Percentiles rank a stretch among this genome's conserved stretches.
These are phyloP conservation scores for Penicillium soppii DNA, from an alignment of 495 filamentous ascomycete species.

Conservation along the genomic window DNA sequence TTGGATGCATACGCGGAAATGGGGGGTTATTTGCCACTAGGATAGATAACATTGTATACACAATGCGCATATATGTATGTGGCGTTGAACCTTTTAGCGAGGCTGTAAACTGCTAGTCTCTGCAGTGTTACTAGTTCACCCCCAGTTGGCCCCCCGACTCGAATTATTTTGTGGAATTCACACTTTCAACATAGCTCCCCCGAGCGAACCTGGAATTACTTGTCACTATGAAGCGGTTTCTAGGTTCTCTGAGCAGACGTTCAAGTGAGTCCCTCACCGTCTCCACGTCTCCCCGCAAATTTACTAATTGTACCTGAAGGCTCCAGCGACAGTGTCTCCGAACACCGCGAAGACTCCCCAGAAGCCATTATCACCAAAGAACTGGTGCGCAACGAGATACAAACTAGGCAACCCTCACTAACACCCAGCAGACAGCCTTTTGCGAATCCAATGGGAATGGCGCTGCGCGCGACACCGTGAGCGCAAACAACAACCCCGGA, in stretches of 20 bases:
- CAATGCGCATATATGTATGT: too few species aligned
- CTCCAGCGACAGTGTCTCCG: constrained; percentile 18
- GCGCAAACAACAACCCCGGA: constrained; percentile 20
- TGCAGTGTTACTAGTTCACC: constrained; percentile 2
- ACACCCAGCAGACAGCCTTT: constrained; percentile 57
- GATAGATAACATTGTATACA: not conserved
- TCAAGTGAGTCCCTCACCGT: constrained; percentile 24
- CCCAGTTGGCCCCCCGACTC: not conserved
- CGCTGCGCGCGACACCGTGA: constrained; percentile 60
- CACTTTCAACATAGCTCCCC: not conserved
- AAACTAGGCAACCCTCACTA: not conserved
- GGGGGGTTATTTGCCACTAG: not conserved
- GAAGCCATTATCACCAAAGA: constrained; percentile 48
- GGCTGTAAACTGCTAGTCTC: not conserved
- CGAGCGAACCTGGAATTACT: not conserved
- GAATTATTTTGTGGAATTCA: not conserved
- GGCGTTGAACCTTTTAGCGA: not conserved
- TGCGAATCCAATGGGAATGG: constrained; percentile 66
- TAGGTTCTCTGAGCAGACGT: constrained; percentile 18
- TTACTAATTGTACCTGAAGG: constrained; percentile 11
- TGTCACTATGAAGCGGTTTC: constrained; percentile 19
- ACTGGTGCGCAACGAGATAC: constrained; percentile 39
- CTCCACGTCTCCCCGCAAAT: constrained; percentile 11
- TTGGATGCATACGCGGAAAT: not conserved
- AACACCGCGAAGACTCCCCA: constrained; percentile 42